Evolutionary conservation across 495 filamentous ascomycete genomes (phyloP).

Genomic region (Lophiotrema nucula): DNA sequence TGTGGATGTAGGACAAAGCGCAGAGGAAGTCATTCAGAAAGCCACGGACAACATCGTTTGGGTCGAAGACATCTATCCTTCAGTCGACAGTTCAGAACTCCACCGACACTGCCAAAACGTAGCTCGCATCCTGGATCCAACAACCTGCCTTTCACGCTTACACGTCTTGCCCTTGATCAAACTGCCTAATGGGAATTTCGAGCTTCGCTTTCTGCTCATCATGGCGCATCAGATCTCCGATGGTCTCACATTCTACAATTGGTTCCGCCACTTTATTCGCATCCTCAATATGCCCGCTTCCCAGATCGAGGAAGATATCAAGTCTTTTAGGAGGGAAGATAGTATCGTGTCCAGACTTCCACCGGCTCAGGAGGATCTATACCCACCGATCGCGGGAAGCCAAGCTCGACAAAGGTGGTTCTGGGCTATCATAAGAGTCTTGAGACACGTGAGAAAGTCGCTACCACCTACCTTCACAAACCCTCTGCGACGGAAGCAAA

Average conservation of each 20-base stretch:
- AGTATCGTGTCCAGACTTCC: slow-evolving; percentile 30
- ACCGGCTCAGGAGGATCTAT: slow-evolving; percentile 43
- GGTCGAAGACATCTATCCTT: slow-evolving; percentile 35
- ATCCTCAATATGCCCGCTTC: slow-evolving; percentile 33
- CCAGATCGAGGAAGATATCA: slow-evolving; percentile 9
- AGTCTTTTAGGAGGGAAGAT: slow-evolving; percentile 9
- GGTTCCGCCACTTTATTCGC: slow-evolving; percentile 37
- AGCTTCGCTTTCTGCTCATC: slow-evolving; percentile 33
- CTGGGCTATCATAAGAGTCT: slow-evolving; percentile 41
- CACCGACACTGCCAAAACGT: slow-evolving; percentile 39
- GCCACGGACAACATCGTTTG: slow-evolving; percentile 32
- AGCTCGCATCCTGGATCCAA: slow-evolving; percentile 36
- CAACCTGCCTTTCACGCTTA: slow-evolving; percentile 34
- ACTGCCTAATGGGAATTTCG: slow-evolving; percentile 21
- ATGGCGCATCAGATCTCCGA: slow-evolving; percentile 39
- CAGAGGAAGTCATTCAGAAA: slow-evolving; percentile 22
- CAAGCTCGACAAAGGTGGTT: slow-evolving; percentile 40
- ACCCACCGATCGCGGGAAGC: slow-evolving; percentile 37
- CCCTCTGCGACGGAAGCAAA: slow-evolving; percentile 30
- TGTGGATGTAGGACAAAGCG: slow-evolving; percentile 22
- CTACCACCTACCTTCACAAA: slow-evolving; percentile 40
- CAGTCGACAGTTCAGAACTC: slow-evolving; percentile 36
- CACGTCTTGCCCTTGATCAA: slow-evolving; percentile 36
- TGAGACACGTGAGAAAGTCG: slow-evolving; percentile 38
- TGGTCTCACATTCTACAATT: slow-evolving; percentile 38